phyloP scores from a whole-genome alignment of 345 rosid species.

The Boechera stricta region DNA sequence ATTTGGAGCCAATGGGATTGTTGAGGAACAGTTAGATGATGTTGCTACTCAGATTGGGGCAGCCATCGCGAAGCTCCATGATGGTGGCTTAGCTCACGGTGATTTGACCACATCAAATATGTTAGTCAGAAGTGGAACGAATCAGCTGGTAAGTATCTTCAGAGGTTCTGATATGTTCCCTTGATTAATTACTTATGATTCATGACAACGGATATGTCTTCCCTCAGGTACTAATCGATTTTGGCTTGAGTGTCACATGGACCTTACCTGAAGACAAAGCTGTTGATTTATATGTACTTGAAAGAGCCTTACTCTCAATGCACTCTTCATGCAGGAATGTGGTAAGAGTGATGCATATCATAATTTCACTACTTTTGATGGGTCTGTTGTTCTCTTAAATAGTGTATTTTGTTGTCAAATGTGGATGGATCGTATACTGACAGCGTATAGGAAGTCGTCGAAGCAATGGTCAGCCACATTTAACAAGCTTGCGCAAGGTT shows the following conservation, averaged over 20 bases:
- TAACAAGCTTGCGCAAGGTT: constrained; percentile 98
- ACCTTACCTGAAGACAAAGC: constrained; percentile 96
- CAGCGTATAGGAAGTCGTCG: constrained; percentile 87
- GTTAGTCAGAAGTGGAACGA: constrained; percentile 65
- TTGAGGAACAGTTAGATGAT: constrained; percentile 70
- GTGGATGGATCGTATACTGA: constrained; percentile 83
- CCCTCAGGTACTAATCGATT: constrained; percentile 82
- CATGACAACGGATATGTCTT: constrained; percentile 29
- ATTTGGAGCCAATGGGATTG: constrained; percentile 69
- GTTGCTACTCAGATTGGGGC: constrained; percentile 83
- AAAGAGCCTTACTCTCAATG: constrained; percentile 91
- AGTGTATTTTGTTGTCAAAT: background rate
- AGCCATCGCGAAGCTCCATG: constrained; percentile 90
- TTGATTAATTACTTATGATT: constrained; percentile 18
- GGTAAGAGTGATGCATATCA: constrained; percentile 53
- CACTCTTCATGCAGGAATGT: constrained; percentile 98
- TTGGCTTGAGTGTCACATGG: constrained; percentile 93
- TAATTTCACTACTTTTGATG: background rate
- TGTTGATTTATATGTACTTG: constrained; percentile 93
- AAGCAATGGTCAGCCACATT: constrained; percentile 95
- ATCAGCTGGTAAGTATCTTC: constrained; percentile 62
- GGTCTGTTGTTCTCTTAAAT: background rate
- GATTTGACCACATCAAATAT: constrained; percentile 96
- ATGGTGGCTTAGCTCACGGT: constrained; percentile 96
- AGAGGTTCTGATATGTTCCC: background rate